Evolutionary conservation across 768 basidiomycete species (phyloP).

Genomic region (Phaeotremella skinneri): DNA sequence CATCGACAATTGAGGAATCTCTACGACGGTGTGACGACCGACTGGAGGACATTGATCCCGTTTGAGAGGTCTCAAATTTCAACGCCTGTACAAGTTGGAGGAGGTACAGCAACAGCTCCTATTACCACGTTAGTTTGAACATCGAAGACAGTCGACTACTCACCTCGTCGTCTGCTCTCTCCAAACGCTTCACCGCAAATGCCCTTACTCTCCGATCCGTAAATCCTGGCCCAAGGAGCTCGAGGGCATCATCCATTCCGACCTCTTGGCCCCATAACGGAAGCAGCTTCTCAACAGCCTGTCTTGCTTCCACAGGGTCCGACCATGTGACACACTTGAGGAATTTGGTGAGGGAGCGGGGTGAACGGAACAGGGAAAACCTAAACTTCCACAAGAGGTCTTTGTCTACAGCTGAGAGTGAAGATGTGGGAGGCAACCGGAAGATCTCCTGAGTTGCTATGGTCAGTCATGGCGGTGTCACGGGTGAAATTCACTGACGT

Average conservation of each 20-base stretch:
- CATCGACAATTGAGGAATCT: conserved; percentile 57
- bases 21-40: conserved; percentile 17
- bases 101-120: conserved; percentile 91
- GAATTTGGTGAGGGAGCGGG: conserved; percentile 90
- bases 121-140: conserved; percentile 10
- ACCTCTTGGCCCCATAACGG: conserved; percentile 92
- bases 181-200: conserved; percentile 89
- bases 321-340: conserved; percentile 97
- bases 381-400: conserved; percentile 98
- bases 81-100: conserved; percentile 96
- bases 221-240: conserved; percentile 86
- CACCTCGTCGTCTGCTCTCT: conserved; percentile 91
- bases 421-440: conserved; percentile 82
- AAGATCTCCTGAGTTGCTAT: conserved; percentile 70
- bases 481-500: conserved; percentile 58
- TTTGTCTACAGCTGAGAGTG: conserved; percentile 84
- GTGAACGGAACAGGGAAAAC: conserved; percentile 78
- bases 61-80: conserved; percentile 73
- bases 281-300: conserved; percentile 91
- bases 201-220: conserved; percentile 68
- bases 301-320: conserved; percentile 92
- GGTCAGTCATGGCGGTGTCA: background rate
- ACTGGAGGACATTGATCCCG: conserved; percentile 7
- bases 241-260: conserved; percentile 93
- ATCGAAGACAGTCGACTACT: conserved; percentile 27